A percentile compares a stretch with the other conserved stretches of the same genome.
phyloP scores from a whole-genome alignment of 768 basidiomycete species.

The Mrakia blollopis region DNA sequence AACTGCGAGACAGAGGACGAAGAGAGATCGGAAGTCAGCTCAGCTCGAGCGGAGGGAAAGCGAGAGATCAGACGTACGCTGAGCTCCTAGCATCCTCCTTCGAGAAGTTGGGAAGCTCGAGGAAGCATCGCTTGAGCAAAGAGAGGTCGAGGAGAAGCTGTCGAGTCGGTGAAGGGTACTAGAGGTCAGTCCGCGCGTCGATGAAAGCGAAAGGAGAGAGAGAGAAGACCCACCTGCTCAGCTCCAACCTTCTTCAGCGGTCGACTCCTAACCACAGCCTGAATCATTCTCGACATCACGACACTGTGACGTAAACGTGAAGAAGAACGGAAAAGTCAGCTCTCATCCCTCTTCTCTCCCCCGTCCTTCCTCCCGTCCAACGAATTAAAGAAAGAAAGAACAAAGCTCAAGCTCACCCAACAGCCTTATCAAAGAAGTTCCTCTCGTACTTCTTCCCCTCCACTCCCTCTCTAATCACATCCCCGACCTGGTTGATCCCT shows the following conservation, averaged over 20 bases:
- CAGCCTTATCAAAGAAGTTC: slow-evolving; percentile 89
- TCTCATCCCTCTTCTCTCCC: too few species aligned
- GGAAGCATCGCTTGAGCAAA: slow-evolving; percentile 71
- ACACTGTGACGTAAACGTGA: slow-evolving; percentile 54
- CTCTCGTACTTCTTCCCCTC: slow-evolving; percentile 93
- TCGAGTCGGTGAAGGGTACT: background rate
- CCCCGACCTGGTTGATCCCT: slow-evolving; percentile 68
- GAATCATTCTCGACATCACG: slow-evolving; percentile 79
- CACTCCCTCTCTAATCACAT: slow-evolving; percentile 68
- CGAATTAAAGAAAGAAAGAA: background rate
- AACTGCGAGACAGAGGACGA: background rate
- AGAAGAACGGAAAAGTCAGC: background rate
- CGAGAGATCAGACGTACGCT: background rate
- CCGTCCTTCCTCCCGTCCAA: background rate
- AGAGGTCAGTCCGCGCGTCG: background rate
- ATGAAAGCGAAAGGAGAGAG: background rate
- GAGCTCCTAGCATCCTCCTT: slow-evolving; percentile 28
- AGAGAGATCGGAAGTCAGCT: background rate
- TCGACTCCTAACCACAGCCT: slow-evolving; percentile 78
- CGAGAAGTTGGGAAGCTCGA: slow-evolving; percentile 59
- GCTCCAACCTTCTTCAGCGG: slow-evolving; percentile 90
- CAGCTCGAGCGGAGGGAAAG: background rate
- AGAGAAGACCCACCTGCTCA: slow-evolving; percentile 63
- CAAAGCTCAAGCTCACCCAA: slow-evolving; percentile 58
- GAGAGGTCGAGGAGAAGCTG: slow-evolving; percentile 88